Base-by-base conservation (phyloP, 345 rosid genomes). In the Excoecaria agallocha region DNA sequence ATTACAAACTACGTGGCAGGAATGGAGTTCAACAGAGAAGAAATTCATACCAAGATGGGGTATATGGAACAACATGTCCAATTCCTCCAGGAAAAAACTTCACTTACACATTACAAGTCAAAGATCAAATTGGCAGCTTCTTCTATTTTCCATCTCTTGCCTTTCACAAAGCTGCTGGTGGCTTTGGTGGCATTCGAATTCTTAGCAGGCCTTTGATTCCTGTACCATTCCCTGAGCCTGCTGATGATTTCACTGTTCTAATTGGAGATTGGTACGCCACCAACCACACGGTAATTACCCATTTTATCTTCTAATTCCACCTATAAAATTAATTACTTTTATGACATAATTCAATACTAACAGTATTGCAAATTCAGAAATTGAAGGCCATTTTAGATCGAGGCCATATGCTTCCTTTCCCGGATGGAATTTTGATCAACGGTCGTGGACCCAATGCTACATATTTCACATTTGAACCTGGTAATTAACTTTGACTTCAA, bases 41-140 rank as follows among this genome's bases (percentile, higher is more conserved):
- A 82, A 91, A 90, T 80, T 93, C 98, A 45, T 93, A 90, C 89
- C 92, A 91, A 77, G 98, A 93, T 67, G 98, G 97, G 15, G 95
- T 91, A 0, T 41, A 84, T 56, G 98, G 97, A 37, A 93, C 98
- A 69, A 93, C 88, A 72, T 93, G 98, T 77, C 95, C 98, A 49
- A 87, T 93, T 76, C 91, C 81, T 57, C 92, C 95, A 30, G 90
- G 91, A 82, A 74, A 91, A n/a, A 91, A 93, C 85, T 93, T 77
- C 84, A 91, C 98, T 39, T 91, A 88, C 79, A 87, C 83, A 59
- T 89, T 93, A 65, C 98, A 93, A 78, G 78, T 92, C 75, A 93
- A 93, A 84, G 98, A 93, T 81, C 98, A 93, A 82, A 93, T 93
- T 70, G 98, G 98, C 5, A 73, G 92, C 67, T 93, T 72, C 83